These are phyloP conservation scores for Saccharum officinarum DNA, from an alignment of 176 grass and related monocot species.

Conservation along the genomic window DNA sequence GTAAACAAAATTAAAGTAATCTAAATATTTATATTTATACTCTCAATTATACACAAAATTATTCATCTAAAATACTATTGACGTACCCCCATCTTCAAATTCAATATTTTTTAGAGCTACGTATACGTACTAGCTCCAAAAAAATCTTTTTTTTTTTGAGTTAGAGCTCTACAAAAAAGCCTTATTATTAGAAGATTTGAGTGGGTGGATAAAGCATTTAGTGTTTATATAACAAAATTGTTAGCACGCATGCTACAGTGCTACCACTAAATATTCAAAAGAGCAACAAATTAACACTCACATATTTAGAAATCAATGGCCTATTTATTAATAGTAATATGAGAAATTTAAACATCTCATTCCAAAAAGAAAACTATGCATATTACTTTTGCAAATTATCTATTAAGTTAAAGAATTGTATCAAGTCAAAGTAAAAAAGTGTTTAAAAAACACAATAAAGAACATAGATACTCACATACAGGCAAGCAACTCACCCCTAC, in stretches of 20 bases:
- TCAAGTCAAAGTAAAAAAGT: not conserved
- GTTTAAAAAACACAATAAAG: not conserved
- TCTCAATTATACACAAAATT: too few relatives aligned
- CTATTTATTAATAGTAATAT: not conserved
- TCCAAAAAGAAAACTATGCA: not conserved
- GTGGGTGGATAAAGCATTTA: too few relatives aligned
- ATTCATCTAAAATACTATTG: too few relatives aligned
- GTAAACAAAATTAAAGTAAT: too few relatives aligned
- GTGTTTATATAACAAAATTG: not conserved
- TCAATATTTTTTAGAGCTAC: too few relatives aligned
- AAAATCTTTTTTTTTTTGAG: too few relatives aligned
- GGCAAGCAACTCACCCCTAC: too few relatives aligned
- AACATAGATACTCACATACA: not conserved
- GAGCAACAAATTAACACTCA: not conserved
- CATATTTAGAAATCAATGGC: not conserved
- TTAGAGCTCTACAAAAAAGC: too few relatives aligned
- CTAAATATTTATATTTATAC: not conserved
- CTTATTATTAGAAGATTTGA: too few relatives aligned
- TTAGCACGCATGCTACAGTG: not conserved
- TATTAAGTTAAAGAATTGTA: not conserved
- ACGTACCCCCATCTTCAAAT: too few relatives aligned
- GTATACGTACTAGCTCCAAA: too few relatives aligned
- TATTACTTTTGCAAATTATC: not conserved
- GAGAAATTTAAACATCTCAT: not conserved
- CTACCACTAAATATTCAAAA: too few relatives aligned